A percentile compares a stretch with the other conserved stretches of the same genome.
Conservation (phyloP, 2,329 filamentous ascomycete species). For the Diaporthe humulicola region DNA sequence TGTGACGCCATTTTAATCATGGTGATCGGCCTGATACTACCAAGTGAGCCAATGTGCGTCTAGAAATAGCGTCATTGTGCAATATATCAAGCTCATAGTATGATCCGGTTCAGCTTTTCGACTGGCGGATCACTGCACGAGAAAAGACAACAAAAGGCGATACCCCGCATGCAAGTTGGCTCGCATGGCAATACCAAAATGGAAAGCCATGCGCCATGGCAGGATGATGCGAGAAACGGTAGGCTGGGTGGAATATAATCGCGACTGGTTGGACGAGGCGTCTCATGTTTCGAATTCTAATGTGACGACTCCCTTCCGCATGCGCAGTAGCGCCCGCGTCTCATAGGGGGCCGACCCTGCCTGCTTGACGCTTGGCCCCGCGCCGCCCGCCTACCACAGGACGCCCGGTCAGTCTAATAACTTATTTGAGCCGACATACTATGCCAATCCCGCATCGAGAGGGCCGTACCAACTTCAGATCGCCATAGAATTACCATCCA, state of each 20-base stretch:
- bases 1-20: background rate
- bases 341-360: background rate
- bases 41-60: background rate
- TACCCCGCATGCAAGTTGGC: conserved; percentile 20
- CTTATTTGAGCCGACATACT: background rate
- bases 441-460: background rate
- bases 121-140: background rate
- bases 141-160: background rate
- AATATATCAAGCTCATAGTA: conserved; percentile 7
- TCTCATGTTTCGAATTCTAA: conserved; percentile 31
- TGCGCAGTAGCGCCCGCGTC: conserved; percentile 7
- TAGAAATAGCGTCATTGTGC: background rate
- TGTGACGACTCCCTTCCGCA: conserved; percentile 18
- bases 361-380: background rate
- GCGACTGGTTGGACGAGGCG: conserved; percentile 28
- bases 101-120: background rate
- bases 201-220: conserved; percentile 31
- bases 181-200: conserved; percentile 24
- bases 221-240: conserved; percentile 9
- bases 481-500: background rate
- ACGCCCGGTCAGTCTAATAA: background rate
- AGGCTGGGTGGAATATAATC: background rate
- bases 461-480: background rate
- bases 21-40: background rate
- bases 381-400: conserved; percentile 1